Percentiles rank a stretch among this genome's conserved stretches.
Evolutionary conservation across 78 protist genomes (phyloP).

Genomic region (Planoprotostelium fungivorum): DNA sequence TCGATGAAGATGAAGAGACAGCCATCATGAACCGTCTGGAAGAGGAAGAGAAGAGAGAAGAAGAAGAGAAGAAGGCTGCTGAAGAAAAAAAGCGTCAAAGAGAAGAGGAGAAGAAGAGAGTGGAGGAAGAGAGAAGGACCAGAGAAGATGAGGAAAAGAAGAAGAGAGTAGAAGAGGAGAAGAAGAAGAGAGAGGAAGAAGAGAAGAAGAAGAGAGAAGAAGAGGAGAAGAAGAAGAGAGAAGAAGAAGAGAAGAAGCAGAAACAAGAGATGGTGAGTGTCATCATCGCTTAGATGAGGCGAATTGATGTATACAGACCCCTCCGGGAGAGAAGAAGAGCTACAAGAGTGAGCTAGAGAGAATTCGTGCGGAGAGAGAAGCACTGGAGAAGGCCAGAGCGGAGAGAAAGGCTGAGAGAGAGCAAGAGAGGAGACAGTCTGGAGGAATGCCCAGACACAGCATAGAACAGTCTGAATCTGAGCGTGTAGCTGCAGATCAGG

Average conservation of each 20-base stretch:
- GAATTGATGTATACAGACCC: not conserved
- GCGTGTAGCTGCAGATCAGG: not conserved
- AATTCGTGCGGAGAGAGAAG: not conserved
- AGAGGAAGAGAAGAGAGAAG: not conserved
- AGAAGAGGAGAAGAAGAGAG: not conserved
- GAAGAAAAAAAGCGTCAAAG: no score
- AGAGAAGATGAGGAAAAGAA: not conserved
- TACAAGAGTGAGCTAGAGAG: not conserved
- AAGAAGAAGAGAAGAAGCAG: not conserved
- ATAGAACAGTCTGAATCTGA: no score
- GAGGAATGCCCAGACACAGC: no score
- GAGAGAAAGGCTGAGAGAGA: not conserved
- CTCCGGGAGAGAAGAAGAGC: not conserved
- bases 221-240: not conserved
- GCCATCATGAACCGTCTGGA: not conserved
- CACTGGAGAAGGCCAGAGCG: not conserved
- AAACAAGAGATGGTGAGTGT: not conserved
- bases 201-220: not conserved
- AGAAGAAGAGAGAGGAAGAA: not conserved
- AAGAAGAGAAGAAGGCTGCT: no score
- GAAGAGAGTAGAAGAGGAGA: not conserved
- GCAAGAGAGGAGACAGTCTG: no score
- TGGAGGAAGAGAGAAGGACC: not conserved
- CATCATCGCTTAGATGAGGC: not conserved
- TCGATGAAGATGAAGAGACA: not conserved